A percentile compares a stretch with the other conserved stretches of the same genome.
Evolutionary conservation across 2,329 filamentous ascomycete species (phyloP).

Genomic region (Neofusicoccum umdonicola): DNA sequence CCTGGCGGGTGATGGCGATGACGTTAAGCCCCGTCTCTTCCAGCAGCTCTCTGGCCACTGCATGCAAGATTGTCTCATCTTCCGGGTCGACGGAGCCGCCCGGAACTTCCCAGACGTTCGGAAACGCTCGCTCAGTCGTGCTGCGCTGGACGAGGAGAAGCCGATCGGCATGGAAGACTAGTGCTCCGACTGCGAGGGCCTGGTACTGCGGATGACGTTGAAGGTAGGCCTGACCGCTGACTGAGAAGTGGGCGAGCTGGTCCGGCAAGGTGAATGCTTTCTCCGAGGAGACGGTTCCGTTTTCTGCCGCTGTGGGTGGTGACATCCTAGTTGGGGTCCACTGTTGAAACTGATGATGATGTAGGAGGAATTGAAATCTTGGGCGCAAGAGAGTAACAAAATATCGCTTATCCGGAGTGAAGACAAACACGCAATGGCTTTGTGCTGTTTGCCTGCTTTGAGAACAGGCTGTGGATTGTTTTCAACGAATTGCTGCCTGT

Average conservation of each 20-base stretch:
- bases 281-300: background rate
- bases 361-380: background rate
- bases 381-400: background rate
- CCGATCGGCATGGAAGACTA: conserved; percentile 33
- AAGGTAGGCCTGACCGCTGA: conserved; percentile 30
- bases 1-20: conserved; percentile 41
- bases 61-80: conserved; percentile 50
- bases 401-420: background rate
- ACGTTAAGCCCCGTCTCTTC: conserved; percentile 54
- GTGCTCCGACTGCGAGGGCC: conserved; percentile 30
- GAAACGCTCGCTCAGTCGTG: conserved; percentile 34
- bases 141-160: conserved; percentile 37
- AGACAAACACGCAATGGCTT: background rate
- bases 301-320: background rate
- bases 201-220: conserved; percentile 27
- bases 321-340: conserved; percentile 16
- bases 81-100: conserved; percentile 49
- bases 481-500: background rate
- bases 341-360: background rate
- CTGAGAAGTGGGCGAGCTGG: conserved; percentile 18
- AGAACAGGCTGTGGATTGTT: background rate
- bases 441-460: background rate
- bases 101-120: conserved; percentile 48
- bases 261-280: background rate
- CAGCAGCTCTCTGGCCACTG: conserved; percentile 49